phyloP scores from a whole-genome alignment of 2,329 filamentous ascomycete genomes.

The Colletotrichum trifolii region DNA sequence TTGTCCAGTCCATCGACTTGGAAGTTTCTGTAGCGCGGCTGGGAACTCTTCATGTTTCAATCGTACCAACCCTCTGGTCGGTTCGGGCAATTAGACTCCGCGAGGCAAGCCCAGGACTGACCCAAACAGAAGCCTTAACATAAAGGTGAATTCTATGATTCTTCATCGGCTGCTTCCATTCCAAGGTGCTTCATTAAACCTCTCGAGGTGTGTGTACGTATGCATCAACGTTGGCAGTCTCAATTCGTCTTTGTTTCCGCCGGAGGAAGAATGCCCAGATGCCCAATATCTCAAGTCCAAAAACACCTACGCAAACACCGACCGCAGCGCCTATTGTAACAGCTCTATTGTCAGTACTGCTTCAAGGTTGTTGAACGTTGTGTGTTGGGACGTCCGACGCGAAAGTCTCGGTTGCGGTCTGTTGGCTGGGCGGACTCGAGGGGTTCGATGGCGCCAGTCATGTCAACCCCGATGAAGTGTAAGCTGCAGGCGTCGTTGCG shows the following conservation, averaged over 20 bases:
- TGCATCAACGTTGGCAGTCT: no score
- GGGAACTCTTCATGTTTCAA: no score
- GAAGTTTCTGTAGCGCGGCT: no score
- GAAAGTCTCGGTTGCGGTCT: not conserved
- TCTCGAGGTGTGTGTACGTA: no score
- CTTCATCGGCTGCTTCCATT: no score
- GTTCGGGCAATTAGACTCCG: no score
- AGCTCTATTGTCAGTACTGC: not conserved
- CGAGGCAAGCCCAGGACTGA: no score
- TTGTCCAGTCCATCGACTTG: no score
- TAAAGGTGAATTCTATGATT: no score
- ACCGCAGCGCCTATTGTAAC: constrained; percentile 19
- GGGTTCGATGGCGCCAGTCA: not conserved
- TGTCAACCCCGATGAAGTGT: not conserved
- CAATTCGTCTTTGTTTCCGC: not conserved
- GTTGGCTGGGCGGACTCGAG: not conserved
- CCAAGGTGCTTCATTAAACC: no score
- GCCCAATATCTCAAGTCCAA: not conserved
- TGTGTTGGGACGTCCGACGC: not conserved
- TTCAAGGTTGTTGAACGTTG: not conserved
- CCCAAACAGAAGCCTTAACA: no score
- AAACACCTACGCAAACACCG: not conserved
- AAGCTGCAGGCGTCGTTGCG: not conserved
- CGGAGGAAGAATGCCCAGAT: not conserved
- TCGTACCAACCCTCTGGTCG: no score